Conservation (phyloP, 1,284 basidiomycete species). For the Ceratobasidium sp. region DNA sequence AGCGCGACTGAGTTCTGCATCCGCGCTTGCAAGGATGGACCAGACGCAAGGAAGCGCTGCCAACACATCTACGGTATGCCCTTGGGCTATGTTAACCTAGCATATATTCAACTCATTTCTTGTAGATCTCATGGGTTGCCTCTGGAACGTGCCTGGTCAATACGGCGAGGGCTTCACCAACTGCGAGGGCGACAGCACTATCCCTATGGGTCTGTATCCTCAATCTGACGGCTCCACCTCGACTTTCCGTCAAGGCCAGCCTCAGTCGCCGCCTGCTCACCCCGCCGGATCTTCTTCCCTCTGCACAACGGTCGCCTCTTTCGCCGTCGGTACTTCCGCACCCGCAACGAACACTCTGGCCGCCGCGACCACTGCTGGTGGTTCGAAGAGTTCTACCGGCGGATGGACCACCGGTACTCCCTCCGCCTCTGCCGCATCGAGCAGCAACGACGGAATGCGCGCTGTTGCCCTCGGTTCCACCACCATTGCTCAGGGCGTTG, state of each 20-base stretch:
- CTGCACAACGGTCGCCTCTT: conserved; percentile 41
- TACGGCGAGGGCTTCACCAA: conserved; percentile 54
- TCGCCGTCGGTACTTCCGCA: conserved; percentile 30
- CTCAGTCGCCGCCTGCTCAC: conserved; percentile 48
- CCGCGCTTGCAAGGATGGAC: conserved; percentile 57
- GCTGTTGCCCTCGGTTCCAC: neutral
- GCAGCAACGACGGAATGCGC: neutral
- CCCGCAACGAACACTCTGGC: conserved; percentile 1
- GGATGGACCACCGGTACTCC: conserved; percentile 9
- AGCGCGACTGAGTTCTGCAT: conserved; percentile 56
- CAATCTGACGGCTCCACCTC: conserved; percentile 45
- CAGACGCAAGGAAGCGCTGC: conserved; percentile 49
- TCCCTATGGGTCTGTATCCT: conserved; percentile 49
- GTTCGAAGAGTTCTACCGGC: neutral
- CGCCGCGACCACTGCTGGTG: neutral
- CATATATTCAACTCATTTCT: conserved; percentile 55
- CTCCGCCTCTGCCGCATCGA: neutral
- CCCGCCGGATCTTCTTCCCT: conserved; percentile 42
- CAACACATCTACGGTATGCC: conserved; percentile 57
- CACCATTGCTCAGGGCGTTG: neutral
- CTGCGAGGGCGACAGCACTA: conserved; percentile 51
- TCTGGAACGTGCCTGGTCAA: conserved; percentile 45
- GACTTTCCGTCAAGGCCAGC: conserved; percentile 51
- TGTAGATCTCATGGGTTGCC: conserved; percentile 52
- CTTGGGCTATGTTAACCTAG: conserved; percentile 52